Evolutionary conservation across 192 early-diverging fungal species (phyloP), one percentile per base, ranked within the genome.

Genomic region (Cladochytrium replicatum): DNA sequence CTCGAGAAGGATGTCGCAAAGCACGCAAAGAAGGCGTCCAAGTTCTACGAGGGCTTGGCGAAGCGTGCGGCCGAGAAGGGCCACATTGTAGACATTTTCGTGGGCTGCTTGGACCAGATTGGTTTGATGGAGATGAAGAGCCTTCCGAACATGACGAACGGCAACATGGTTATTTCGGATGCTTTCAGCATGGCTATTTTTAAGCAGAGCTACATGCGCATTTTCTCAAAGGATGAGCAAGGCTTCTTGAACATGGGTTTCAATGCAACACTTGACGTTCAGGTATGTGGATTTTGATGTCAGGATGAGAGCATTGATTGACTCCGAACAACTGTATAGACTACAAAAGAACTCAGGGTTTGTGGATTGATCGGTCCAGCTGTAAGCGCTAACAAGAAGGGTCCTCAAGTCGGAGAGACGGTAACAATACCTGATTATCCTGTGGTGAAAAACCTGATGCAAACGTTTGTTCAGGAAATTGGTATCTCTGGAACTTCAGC

Each of bases 321-420:
- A 29, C 24, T 60, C 17, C 23, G 29, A n/a, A n/a, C n/a, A n/a
- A n/a, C n/a, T 15, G 22, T 27, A 32, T 61, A 90, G 79, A 94
- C 91, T 2, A 89, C 92, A 17, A 83, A 85, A 60, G 95, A 99
- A 57, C 78, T 99, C 40, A 85, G 86, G 71, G 83, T 99, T 3
- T 93, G 92, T 57, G 95, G 95, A 21, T 63, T 99, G 55, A 95
- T 99, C 58, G 95, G 95, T n/a, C 91, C 90, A 19, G 95, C 90
- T 28, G 67, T 91, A 0, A 92, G 90, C 22, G 81, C 76, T 3
- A 82, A 87, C 69, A 93, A 93, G 53, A 97, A 97, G 69, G 74
- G 82, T 0, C 66, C 88, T 0, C 85, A 76, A 47, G 92, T 99
- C 29, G 88, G 89, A 8, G 95, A 99, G 61, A 97, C 95, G 4